Base-by-base conservation (phyloP, 768 basidiomycete genomes). In the Leucocoprinus birnbaumii region DNA sequence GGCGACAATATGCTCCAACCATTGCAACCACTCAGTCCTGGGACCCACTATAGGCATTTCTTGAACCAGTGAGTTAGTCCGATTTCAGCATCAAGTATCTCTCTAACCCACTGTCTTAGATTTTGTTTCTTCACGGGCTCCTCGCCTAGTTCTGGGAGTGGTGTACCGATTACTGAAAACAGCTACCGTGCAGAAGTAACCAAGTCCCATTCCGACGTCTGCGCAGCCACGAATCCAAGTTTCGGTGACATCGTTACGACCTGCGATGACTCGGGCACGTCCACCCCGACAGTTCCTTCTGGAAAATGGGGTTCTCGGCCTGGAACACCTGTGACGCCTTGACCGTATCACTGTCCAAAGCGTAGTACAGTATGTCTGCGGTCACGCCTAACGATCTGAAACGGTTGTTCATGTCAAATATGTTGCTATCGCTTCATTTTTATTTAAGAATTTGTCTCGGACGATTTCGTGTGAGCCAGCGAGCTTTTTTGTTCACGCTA, bases 91-190 rank as follows among this genome's bases (percentile, higher is more conserved):
- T 6, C 26, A n/a, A 6, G 16, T n/a, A 18, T 34, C 19, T n/a
- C 24, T 19, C 46, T 46, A 18, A 37, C 8, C 41, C n/a, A 47
- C 49, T 55, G 44, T 52, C 64, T 35, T 50, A 91, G 89, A 61
- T 91, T 87, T 68, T 91, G 89, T 72, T 91, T 91, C 70, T 91
- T 81, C 69, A 91, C 89, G 2, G 89, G 89, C 1, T 61, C 75
- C 6, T 46, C 54, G 35, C 16, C 56, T 27, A 31, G 59, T 25
- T 46, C n/a, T n/a, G 34, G 31, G 19, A 16, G n/a, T 13, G 38
- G 38, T 4, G n/a, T 4, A 14, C 38, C 38, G 13, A 38, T 3
- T 14, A 38, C 38, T 3, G 13, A 38, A 9, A 35, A 42, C 4
- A 49, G 7, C 35, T 25, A 19, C 25, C 21, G 13, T 9, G 51